A percentile compares a stretch with the other conserved stretches of the same genome.
Conservation (phyloP, 75 land plant genomes). For the Ceratopteris richardii region DNA sequence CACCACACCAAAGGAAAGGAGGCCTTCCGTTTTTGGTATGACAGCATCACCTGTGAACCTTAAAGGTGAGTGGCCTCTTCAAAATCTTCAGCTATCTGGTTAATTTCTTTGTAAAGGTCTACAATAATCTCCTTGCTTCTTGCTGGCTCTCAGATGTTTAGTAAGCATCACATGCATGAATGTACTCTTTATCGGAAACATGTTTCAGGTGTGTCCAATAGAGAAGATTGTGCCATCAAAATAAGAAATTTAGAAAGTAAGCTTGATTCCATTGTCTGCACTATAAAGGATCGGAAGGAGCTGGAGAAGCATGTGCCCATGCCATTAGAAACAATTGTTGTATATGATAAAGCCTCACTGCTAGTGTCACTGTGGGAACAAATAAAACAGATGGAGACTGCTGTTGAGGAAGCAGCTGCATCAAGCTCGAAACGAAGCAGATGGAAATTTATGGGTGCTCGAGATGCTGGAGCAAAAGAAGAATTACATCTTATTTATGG, state of each 20-base stretch:
- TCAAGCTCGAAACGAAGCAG: conserved; percentile 84
- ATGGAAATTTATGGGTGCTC: conserved; percentile 99
- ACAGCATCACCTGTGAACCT: conserved; percentile 99
- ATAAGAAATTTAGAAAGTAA: conserved; percentile 95
- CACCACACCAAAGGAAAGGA: conserved; percentile 74
- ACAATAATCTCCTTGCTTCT: background rate
- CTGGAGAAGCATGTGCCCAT: conserved; percentile 96
- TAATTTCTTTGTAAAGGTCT: no score
- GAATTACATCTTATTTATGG: conserved; percentile 95
- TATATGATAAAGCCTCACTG: conserved; percentile 88
- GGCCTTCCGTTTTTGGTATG: conserved; percentile 99
- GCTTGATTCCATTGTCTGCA: conserved; percentile 86
- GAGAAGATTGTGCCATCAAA: conserved; percentile 98
- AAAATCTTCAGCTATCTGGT: no score
- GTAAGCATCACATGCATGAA: no score
- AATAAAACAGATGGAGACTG: conserved; percentile 86
- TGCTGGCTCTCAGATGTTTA: background rate
- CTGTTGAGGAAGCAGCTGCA: conserved; percentile 79
- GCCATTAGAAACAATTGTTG: conserved; percentile 85
- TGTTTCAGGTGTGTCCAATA: conserved; percentile 88
- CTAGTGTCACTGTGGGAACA: conserved; percentile 82
- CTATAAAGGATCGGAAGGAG: conserved; percentile 91
- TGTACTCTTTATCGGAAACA: background rate
- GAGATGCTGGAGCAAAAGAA: conserved; percentile 97
- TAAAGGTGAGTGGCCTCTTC: conserved; percentile 48